Evolutionary conservation across 306 rosid species (phyloP).

Genomic region (Medicago ruthenica): DNA sequence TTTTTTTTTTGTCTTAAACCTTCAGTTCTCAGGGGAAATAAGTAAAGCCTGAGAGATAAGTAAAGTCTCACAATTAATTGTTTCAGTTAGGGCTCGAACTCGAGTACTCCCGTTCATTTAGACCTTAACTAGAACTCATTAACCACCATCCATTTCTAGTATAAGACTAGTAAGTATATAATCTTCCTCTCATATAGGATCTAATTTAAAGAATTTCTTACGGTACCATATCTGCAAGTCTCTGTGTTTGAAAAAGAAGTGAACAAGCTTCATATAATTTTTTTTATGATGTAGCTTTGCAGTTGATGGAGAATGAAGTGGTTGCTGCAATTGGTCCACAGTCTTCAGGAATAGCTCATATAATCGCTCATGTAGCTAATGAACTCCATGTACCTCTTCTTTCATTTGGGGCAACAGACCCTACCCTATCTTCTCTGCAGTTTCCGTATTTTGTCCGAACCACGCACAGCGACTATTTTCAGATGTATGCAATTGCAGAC

Average conservation of each 20-base stretch:
- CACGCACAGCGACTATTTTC: slow-evolving; percentile 78
- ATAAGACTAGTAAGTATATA: background rate
- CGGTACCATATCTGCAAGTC: too few species aligned
- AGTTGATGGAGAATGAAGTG: slow-evolving; percentile 79
- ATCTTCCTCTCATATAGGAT: background rate
- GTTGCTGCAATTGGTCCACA: slow-evolving; percentile 88
- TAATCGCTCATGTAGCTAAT: slow-evolving; percentile 81
- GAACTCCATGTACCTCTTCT: slow-evolving; percentile 93
- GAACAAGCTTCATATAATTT: slow-evolving; percentile 38
- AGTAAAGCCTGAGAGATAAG: background rate
- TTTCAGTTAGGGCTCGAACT: background rate
- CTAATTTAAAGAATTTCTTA: background rate
- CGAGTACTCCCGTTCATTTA: background rate
- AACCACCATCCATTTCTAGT: background rate
- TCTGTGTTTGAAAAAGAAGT: background rate
- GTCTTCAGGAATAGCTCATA: slow-evolving; percentile 91
- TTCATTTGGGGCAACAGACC: slow-evolving; percentile 92
- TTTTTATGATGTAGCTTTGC: slow-evolving; percentile 74
- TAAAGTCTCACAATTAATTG: background rate
- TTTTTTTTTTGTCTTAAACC: background rate
- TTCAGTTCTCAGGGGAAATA: background rate
- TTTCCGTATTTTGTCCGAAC: slow-evolving; percentile 82
- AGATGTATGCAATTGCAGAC: slow-evolving; percentile 86
- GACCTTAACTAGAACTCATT: background rate
- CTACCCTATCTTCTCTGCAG: slow-evolving; percentile 77